Evolutionary conservation across 495 filamentous ascomycete genomes (phyloP).

Genomic region (Annulohypoxylon stygium): DNA sequence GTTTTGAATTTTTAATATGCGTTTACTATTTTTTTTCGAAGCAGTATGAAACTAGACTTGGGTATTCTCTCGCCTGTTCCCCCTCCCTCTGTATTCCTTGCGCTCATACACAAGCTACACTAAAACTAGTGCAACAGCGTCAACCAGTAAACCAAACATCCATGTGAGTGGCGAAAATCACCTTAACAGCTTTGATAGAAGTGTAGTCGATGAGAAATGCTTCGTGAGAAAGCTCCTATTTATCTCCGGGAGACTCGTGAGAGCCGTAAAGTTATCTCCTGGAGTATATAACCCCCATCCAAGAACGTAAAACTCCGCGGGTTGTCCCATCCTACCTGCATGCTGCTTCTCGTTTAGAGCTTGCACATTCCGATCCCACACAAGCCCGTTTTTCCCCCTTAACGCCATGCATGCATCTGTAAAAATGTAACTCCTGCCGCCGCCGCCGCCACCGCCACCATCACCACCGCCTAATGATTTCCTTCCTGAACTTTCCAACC

Average conservation of each 20-base stretch:
- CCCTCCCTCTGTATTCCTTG: slow-evolving; percentile 1
- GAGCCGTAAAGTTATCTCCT: slow-evolving; percentile 31
- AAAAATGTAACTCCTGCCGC: slow-evolving; percentile 36
- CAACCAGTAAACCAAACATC: slow-evolving; percentile 1
- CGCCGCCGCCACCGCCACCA: slow-evolving; percentile 15
- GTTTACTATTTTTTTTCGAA: not conserved
- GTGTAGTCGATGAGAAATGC: slow-evolving; percentile 13
- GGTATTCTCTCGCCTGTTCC: slow-evolving; percentile 7
- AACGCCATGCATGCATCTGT: slow-evolving; percentile 53
- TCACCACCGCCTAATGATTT: slow-evolving; percentile 25
- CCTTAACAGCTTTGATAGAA: slow-evolving; percentile 5
- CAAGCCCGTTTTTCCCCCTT: slow-evolving; percentile 41
- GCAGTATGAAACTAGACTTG: slow-evolving; percentile 11
- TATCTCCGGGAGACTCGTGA: slow-evolving; percentile 18
- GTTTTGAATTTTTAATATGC: slow-evolving; percentile 12
- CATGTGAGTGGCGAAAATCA: not conserved
- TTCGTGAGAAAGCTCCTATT: slow-evolving; percentile 24
- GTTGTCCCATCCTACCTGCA: slow-evolving; percentile 32
- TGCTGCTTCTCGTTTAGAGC: slow-evolving; percentile 33
- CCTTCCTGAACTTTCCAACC: slow-evolving; percentile 17
- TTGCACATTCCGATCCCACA: slow-evolving; percentile 34
- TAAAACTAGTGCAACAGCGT: not conserved
- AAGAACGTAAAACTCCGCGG: slow-evolving; percentile 44
- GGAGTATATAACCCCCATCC: slow-evolving; percentile 31
- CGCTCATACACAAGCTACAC: slow-evolving; percentile 30